Conservation (phyloP, 139 green algal genomes). For the Diplosphaera chodatii region DNA sequence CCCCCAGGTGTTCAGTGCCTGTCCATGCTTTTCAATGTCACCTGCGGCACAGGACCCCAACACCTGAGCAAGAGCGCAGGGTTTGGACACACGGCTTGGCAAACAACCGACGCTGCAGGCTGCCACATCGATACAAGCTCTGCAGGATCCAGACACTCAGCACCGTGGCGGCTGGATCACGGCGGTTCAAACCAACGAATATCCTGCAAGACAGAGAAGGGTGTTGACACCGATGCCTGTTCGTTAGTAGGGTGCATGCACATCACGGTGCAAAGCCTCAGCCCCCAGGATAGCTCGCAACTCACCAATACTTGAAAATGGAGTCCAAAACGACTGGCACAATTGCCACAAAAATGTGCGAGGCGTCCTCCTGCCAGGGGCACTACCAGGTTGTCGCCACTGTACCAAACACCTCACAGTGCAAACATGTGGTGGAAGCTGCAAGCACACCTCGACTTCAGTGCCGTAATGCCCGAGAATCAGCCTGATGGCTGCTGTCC, state of each 20-base stretch:
- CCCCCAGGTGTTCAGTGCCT: conserved; percentile 55
- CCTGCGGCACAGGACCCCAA: no score
- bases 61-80: no score
- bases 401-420: no score
- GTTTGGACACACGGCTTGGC: no score
- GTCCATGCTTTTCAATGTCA: conserved; percentile 76
- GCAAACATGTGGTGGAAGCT: no score
- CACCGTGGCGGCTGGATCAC: conserved; percentile 71
- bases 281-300: no score
- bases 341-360: conserved; percentile 63
- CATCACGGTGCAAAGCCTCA: not conserved
- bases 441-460: conserved; percentile 57
- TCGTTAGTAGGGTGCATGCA: not conserved
- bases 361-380: conserved; percentile 22
- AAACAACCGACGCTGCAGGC: no score
- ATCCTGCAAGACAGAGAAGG: conserved; percentile 34
- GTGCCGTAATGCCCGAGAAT: conserved; percentile 72
- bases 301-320: conserved; percentile 75
- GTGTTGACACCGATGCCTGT: conserved; percentile 29
- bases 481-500: conserved; percentile 72
- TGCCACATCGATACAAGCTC: no score
- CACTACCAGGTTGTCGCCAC: no score
- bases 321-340: conserved; percentile 81
- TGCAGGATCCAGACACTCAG: no score
- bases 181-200: conserved; percentile 77